Percentiles rank a stretch among this genome's conserved stretches.
phyloP scores from a whole-genome alignment of 768 basidiomycete species.

The Kwoniella shandongensis region DNA sequence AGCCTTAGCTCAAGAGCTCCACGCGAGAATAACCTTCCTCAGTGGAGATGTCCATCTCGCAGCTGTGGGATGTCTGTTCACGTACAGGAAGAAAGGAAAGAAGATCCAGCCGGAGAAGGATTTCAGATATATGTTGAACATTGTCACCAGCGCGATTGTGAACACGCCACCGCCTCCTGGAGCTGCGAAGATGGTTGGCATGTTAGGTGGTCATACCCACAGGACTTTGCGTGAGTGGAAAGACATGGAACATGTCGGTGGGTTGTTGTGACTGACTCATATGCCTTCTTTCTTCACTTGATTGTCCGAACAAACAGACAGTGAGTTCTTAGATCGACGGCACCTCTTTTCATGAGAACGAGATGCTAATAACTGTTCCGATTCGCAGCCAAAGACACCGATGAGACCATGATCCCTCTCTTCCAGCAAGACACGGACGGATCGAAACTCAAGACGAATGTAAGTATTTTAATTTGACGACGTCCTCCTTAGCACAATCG shows the following conservation, averaged over 20 bases:
- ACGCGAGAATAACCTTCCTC: constrained; percentile 76
- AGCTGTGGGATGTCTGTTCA: constrained; percentile 62
- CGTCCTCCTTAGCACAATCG: too few relatives aligned
- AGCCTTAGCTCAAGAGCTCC: constrained; percentile 63
- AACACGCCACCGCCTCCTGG: constrained; percentile 66
- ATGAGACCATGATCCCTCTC: constrained; percentile 81
- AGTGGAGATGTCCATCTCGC: constrained; percentile 94
- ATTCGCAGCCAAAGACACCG: constrained; percentile 63
- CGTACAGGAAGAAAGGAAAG: constrained; percentile 28
- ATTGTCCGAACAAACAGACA: constrained; percentile 5
- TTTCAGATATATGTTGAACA: constrained; percentile 85
- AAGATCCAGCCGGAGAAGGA: constrained; percentile 64
- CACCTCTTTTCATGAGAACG: background rate
- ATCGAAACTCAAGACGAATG: constrained; percentile 65
- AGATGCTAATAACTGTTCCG: background rate
- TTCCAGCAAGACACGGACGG: constrained; percentile 78
- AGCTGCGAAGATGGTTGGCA: constrained; percentile 77
- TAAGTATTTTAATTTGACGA: too few relatives aligned
- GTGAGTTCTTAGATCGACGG: constrained; percentile 5
- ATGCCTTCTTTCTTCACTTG: too few relatives aligned
- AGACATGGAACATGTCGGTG: background rate
- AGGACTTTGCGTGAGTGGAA: constrained; percentile 65
- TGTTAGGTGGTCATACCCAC: constrained; percentile 71
- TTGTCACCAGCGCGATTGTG: constrained; percentile 72
- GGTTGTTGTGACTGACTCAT: too few relatives aligned